Conservation (phyloP, 2,329 filamentous ascomycete genomes). For the Aureobasidium leucospermi region DNA sequence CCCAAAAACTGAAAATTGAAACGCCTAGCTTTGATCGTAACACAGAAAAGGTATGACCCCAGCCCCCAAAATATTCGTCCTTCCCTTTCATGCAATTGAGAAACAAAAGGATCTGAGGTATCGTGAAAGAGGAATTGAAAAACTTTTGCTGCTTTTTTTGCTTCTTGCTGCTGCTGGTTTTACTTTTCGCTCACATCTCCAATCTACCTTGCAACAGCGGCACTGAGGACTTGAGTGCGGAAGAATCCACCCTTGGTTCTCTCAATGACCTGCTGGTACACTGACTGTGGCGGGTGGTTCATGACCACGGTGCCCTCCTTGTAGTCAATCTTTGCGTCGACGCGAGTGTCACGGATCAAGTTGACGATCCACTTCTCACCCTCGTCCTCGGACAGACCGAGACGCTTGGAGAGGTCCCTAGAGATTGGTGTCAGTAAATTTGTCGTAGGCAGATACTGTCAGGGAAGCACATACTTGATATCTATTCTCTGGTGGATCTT, state of each 20-base stretch:
- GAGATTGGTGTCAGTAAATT: slow-evolving; percentile 8
- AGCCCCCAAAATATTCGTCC: background rate
- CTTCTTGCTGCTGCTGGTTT: slow-evolving; percentile 3
- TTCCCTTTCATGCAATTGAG: background rate
- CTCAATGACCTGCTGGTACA: slow-evolving; percentile 99
- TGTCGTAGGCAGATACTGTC: background rate
- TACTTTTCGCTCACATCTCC: background rate
- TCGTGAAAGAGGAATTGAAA: background rate
- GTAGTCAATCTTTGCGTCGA: slow-evolving; percentile 99
- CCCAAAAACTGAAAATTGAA: background rate
- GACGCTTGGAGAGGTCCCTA: slow-evolving; percentile 79
- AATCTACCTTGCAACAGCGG: slow-evolving; percentile 42
- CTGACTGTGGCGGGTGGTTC: slow-evolving; percentile 97
- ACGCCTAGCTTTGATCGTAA: slow-evolving; percentile 14
- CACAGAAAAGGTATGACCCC: background rate
- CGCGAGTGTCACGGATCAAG: slow-evolving; percentile 91
- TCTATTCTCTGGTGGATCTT: slow-evolving; percentile 99
- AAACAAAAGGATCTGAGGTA: background rate
- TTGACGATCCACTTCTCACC: slow-evolving; percentile 99
- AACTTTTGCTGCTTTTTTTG: slow-evolving; percentile 12
- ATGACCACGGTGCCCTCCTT: slow-evolving; percentile 97
- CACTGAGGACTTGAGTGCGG: slow-evolving; percentile 85
- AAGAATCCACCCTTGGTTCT: slow-evolving; percentile 98
- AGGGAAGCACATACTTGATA: slow-evolving; percentile 58
- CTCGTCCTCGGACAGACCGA: slow-evolving; percentile 86